Percentiles rank a stretch among this genome's conserved stretches.
Evolutionary conservation across 2,329 filamentous ascomycete species (phyloP).

Genomic region (Metarhizium robertsii): DNA sequence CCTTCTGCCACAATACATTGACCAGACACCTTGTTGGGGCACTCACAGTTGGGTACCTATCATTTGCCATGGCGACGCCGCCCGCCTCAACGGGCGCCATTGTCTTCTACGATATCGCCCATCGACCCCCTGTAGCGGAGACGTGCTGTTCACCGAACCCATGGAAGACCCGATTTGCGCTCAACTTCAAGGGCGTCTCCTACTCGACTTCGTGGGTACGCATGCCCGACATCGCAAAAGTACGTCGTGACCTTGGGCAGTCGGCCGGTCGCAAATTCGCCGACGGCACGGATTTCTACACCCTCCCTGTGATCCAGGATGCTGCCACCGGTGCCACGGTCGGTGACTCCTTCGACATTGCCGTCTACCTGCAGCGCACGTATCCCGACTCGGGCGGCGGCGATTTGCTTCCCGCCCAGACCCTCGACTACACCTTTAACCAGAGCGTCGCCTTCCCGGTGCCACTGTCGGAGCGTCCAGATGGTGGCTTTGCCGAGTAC

Average conservation of each 20-base stretch:
- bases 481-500: slow-evolving; percentile 14
- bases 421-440: slow-evolving; percentile 29
- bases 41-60: too few species aligned
- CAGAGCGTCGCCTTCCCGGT: slow-evolving; percentile 14
- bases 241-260: slow-evolving; percentile 36
- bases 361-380: slow-evolving; percentile 43
- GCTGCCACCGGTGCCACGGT: slow-evolving; percentile 27
- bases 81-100: slow-evolving; percentile 8
- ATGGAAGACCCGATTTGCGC: slow-evolving; percentile 25
- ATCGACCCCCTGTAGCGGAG: slow-evolving; percentile 17
- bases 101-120: slow-evolving; percentile 33
- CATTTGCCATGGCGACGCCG: neutral
- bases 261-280: slow-evolving; percentile 42
- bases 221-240: slow-evolving; percentile 39
- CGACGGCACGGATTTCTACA: slow-evolving; percentile 50
- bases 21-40: too few species aligned
- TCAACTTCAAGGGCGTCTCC: slow-evolving; percentile 30
- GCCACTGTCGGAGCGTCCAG: slow-evolving; percentile 26
- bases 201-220: slow-evolving; percentile 37
- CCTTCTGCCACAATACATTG: too few species aligned
- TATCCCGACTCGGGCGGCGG: slow-evolving; percentile 32
- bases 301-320: slow-evolving; percentile 48
- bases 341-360: slow-evolving; percentile 60
- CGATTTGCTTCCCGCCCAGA: slow-evolving; percentile 37
- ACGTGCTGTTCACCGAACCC: slow-evolving; percentile 19